Conservation (phyloP, 163 green algal genomes). For the Scenedesmus sp. region DNA sequence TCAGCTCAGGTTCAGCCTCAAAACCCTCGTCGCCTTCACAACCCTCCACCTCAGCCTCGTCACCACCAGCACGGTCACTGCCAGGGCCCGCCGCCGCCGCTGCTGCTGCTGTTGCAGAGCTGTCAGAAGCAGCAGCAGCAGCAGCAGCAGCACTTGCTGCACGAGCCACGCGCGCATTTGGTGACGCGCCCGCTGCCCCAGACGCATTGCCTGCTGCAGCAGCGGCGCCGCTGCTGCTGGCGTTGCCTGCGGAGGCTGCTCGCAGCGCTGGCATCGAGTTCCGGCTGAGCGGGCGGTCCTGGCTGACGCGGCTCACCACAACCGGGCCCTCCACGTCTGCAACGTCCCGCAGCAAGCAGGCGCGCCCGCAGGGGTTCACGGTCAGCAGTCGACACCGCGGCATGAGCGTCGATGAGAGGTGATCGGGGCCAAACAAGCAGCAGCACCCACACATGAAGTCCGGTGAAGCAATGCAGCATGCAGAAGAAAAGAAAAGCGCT, state of each 20-base stretch:
- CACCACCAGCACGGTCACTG: slow-evolving; percentile 59
- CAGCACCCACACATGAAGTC: no score
- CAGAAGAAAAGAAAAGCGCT: no score
- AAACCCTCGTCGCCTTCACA: slow-evolving; percentile 42
- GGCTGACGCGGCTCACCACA: neutral
- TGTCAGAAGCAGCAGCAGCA: neutral
- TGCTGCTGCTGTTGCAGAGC: neutral
- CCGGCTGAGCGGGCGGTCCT: neutral
- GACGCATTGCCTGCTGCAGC: neutral
- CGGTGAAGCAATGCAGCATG: no score
- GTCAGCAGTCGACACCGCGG: neutral
- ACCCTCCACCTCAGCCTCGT: slow-evolving; percentile 53
- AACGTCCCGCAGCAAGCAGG: no score
- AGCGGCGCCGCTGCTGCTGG: neutral
- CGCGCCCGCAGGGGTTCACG: no score
- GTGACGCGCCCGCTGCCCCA: neutral
- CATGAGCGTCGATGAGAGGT: no score
- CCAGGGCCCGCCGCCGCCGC: neutral
- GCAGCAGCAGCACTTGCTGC: neutral
- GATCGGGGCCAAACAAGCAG: no score
- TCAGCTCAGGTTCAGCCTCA: slow-evolving; percentile 57
- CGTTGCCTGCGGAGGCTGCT: neutral
- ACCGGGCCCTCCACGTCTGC: neutral
- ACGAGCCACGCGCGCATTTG: neutral
- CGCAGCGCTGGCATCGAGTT: slow-evolving; percentile 10